A percentile compares a stretch with the other conserved stretches of the same genome.
These are phyloP conservation scores for Arabidopsis thaliana DNA, from an alignment of 345 rosid species.

Conservation along the genomic window TAIR10.1 NC_003076.8:6892001-6892500, in stretches of 20 bases:
- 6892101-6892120: conserved; percentile 53
- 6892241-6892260: conserved; percentile 29
- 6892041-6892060: conserved; percentile 83
- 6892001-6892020: conserved; percentile 77
- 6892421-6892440: not conserved
- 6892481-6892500: conserved; percentile 61
- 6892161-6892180: conserved; percentile 44
- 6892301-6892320: conserved; percentile 44
- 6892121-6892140: conserved; percentile 33
- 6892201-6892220: conserved; percentile 64
- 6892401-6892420: not conserved
- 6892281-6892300: conserved; percentile 48
- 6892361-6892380: conserved; percentile 25
- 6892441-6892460: conserved; percentile 65
- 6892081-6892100: conserved; percentile 87
- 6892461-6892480: conserved; percentile 33
- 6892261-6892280: conserved; percentile 25
- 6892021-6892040: conserved; percentile 93
- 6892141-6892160: conserved; percentile 41
- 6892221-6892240: conserved; percentile 57
- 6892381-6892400: conserved; percentile 9
- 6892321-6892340: conserved; percentile 50
- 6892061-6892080: conserved; percentile 74
- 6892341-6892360: conserved; percentile 64
- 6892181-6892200: conserved; percentile 52